phyloP scores from a whole-genome alignment of 2,329 filamentous ascomycete species.

The Dothideomycetes sp. region DNA sequence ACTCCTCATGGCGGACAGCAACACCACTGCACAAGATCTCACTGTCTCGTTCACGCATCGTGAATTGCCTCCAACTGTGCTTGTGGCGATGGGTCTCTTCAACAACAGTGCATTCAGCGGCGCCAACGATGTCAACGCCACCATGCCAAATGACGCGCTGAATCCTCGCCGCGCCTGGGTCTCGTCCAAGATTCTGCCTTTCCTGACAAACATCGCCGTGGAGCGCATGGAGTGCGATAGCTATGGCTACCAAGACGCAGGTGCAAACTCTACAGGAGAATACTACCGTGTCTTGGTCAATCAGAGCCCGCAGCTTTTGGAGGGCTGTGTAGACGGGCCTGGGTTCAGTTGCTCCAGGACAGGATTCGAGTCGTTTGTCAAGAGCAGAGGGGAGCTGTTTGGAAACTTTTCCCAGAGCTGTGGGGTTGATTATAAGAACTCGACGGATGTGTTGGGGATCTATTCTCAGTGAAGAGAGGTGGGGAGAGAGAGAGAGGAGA shows the following conservation, averaged over 20 bases:
- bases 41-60: constrained; percentile 61
- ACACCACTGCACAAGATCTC: constrained; percentile 40
- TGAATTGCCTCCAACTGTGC: constrained; percentile 54
- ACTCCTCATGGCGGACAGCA: constrained; percentile 33
- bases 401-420: constrained; percentile 33
- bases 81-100: constrained; percentile 58
- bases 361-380: constrained; percentile 32
- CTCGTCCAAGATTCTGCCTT: constrained; percentile 52
- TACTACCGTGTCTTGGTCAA: constrained; percentile 43
- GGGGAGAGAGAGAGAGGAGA: too few species aligned
- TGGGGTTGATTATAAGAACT: constrained; percentile 30
- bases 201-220: constrained; percentile 55
- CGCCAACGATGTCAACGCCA: constrained; percentile 45
- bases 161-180: constrained; percentile 55
- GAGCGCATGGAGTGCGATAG: constrained; percentile 54
- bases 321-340: constrained; percentile 38
- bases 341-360: constrained; percentile 37
- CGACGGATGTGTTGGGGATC: constrained; percentile 28
- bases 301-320: constrained; percentile 36
- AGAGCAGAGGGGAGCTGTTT: constrained; percentile 30
- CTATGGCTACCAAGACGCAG: constrained; percentile 40
- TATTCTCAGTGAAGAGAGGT: constrained; percentile 11
- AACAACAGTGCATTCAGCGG: constrained; percentile 52
- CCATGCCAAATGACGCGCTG: constrained; percentile 52
- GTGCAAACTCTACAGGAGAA: constrained; percentile 29